Conservation (phyloP, 768 basidiomycete genomes). For the Tulasnella sp. region DNA sequence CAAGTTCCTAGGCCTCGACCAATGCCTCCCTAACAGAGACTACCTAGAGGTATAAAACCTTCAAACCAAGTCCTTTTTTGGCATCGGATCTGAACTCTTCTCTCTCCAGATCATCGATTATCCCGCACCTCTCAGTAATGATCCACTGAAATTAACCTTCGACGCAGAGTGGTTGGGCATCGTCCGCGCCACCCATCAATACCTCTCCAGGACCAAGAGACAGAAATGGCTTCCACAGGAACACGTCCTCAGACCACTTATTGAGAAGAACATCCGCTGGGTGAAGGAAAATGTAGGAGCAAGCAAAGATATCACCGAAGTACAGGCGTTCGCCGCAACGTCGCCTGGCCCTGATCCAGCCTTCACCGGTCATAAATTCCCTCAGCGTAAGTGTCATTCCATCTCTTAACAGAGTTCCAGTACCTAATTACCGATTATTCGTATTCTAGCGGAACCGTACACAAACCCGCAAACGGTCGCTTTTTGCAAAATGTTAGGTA, state of each 20-base stretch:
- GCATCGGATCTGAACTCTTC: not conserved
- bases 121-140: conserved; percentile 32
- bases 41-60: conserved; percentile 65
- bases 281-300: conserved; percentile 53
- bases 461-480: conserved; percentile 42
- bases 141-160: conserved; percentile 48
- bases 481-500: conserved; percentile 71
- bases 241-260: conserved; percentile 47
- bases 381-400: not conserved
- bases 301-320: conserved; percentile 37
- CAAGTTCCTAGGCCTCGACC: conserved; percentile 51
- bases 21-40: conserved; percentile 66
- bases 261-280: conserved; percentile 63
- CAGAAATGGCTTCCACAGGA: conserved; percentile 61
- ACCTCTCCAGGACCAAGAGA: conserved; percentile 52
- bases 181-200: conserved; percentile 77
- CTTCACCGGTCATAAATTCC: not conserved
- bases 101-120: conserved; percentile 64
- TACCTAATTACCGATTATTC: conserved; percentile 17
- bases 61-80: not conserved
- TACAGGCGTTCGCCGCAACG: conserved; percentile 66
- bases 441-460: conserved; percentile 60
- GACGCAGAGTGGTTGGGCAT: conserved; percentile 96
- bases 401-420: not conserved
- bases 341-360: conserved; percentile 49